phyloP scores from a whole-genome alignment of 306 rosid species.

The Prunus mira region DNA sequence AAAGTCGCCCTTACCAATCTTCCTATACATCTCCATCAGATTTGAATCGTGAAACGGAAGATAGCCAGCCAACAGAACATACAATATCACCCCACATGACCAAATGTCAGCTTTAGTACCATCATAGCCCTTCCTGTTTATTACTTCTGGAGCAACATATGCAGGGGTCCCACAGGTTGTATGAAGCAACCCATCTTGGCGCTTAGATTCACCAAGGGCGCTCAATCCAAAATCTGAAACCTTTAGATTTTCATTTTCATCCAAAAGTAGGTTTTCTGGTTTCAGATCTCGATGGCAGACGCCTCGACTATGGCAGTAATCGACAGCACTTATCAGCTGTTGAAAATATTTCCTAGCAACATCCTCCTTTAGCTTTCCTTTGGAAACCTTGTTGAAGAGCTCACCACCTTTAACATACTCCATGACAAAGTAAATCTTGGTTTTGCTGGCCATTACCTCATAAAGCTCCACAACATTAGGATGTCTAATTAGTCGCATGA shows the following conservation, averaged over 20 bases:
- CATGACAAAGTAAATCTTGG: constrained; percentile 92
- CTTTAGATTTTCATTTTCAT: constrained; percentile 85
- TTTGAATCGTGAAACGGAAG: constrained; percentile 89
- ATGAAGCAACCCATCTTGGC: constrained; percentile 90
- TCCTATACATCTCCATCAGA: constrained; percentile 88
- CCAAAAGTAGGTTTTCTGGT: constrained; percentile 90
- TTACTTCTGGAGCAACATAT: constrained; percentile 92
- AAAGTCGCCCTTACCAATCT: constrained; percentile 70
- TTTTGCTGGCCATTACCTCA: constrained; percentile 95
- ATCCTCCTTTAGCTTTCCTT: constrained; percentile 85
- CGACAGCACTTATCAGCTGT: constrained; percentile 86
- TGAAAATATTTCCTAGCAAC: constrained; percentile 78
- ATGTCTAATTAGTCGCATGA: constrained; percentile 75
- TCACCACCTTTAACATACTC: constrained; percentile 93
- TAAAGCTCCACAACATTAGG: constrained; percentile 87
- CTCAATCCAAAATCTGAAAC: constrained; percentile 94
- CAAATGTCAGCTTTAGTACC: constrained; percentile 93
- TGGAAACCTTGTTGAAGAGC: constrained; percentile 78
- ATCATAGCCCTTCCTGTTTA: constrained; percentile 81
- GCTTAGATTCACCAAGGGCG: constrained; percentile 68
- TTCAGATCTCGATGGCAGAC: constrained; percentile 86
- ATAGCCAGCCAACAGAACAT: constrained; percentile 83
- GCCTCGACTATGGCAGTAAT: constrained; percentile 92
- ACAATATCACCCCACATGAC: constrained; percentile 97
- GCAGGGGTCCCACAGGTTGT: constrained; percentile 98